Evolutionary conservation across 305 asterid genomes (phyloP), one percentile per base, ranked within the genome.

Genomic region (Fraxinus velutina): DNA sequence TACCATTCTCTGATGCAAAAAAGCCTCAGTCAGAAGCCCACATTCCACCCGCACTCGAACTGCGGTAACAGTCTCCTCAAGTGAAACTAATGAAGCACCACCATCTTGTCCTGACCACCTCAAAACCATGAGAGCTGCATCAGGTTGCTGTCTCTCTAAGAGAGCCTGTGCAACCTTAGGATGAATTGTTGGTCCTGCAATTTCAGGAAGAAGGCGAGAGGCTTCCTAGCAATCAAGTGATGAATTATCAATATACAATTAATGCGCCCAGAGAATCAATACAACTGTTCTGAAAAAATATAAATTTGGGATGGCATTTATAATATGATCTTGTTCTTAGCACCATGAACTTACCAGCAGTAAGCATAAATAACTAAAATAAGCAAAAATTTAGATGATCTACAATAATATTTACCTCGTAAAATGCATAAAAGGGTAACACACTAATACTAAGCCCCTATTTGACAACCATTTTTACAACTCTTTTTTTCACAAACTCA

Each of bases 11-110:
- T 96, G 99, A 75, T 90, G 94, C 94, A 91, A 92, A 83, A 92
- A 96, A 75, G 98, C 95, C 88, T 94, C 99, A 68, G 98, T 92
- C 81, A 96, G 79, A 87, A 93, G 98, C 36, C 94, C 99, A 85
- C 97, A 94, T 86, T 96, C 99, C 79, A 96, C 90, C 80, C 90
- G 90, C 77, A 92, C 93, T 76, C 98, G 91, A 84, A 94, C 94
- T 85, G 92, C 92, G 71, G 98, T 93, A 73, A 92, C 90, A 85
- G 99, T 95, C 88, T 92, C 99, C 82, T 84, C 87, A 78, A 92
- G 90, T 81, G 97, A 96, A 85, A 83, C 88, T 85, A 87, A 82
- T 75, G 88, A 79, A 78, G 89, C 82, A 79, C 90, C 93, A 82
- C 90, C 90, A 84, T 94, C 98, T 86, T 85, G 89, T 75, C 98